A percentile compares a stretch with the other conserved stretches of the same genome.
phyloP scores from a whole-genome alignment of 139 green algal genomes.

The Closterium sp. region DNA sequence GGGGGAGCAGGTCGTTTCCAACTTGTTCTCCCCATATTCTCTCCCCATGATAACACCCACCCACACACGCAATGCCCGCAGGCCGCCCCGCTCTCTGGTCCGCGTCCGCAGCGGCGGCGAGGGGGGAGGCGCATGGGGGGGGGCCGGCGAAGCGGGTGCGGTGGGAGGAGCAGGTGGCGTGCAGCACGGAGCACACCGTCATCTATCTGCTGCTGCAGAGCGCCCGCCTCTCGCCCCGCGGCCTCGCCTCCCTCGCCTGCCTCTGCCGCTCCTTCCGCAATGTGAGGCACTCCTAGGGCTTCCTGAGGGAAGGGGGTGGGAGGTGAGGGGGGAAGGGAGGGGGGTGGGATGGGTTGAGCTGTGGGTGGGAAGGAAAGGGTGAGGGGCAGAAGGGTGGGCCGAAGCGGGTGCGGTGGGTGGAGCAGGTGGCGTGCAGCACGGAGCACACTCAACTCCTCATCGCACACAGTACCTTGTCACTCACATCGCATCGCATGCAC shows the following conservation, averaged over 20 bases:
- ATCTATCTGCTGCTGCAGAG: slow-evolving; percentile 8
- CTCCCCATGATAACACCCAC: no score
- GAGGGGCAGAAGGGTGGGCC: background rate
- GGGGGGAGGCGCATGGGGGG: background rate
- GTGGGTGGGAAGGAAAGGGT: background rate
- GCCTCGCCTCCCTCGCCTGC: background rate
- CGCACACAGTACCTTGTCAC: no score
- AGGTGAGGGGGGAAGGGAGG: background rate
- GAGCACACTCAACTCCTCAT: no score
- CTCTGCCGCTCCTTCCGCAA: slow-evolving; percentile 6
- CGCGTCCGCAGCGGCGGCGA: background rate
- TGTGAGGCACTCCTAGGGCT: background rate
- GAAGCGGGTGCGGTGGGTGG: slow-evolving; percentile 1
- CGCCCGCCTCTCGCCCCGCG: background rate
- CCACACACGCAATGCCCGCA: background rate
- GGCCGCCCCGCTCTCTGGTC: background rate
- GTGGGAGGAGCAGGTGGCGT: slow-evolving; percentile 5
- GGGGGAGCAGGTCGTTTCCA: no score
- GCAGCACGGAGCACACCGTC: slow-evolving; percentile 2
- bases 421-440: background rate
- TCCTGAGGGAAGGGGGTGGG: background rate
- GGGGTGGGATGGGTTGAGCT: background rate
- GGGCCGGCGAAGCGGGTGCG: background rate
- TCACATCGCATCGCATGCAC: no score
- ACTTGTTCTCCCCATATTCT: no score